Evolutionary conservation across 192 early-diverging fungal genomes (phyloP), one percentile per base, ranked within the genome.

Genomic region (Coemansia sp.): DNA sequence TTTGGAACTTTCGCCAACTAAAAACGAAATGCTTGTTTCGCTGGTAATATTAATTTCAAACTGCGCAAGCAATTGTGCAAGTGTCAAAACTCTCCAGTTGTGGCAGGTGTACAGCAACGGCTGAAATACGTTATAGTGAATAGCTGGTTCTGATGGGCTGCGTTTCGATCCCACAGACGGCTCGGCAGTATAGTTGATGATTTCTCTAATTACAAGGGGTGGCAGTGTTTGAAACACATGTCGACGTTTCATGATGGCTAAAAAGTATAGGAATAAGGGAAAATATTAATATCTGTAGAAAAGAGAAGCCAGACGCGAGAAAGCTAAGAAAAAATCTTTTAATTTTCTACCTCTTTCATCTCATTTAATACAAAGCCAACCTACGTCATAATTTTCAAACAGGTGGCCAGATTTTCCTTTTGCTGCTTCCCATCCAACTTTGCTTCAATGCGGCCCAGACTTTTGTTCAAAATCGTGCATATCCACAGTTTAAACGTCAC

Each of bases 401-500:
- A 35, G 32, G 32, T 35, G 32, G 32, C 0, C 32, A 35, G 32
- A 0, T 8, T 35, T 35, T 8, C 32, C 32, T 6, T 35, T 35
- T 35, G 32, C 32, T 35, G 32, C 32, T 35, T 35, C 32, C 32
- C 27, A 27, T 27, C 27, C 32, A 35, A 8, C 32, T 35, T 35
- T 32, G 6, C 29, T 32, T 32, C 29, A 32, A 32, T 8, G 29
- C 6, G 29, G 6, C 29, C 29, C 29, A 32, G 6, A 5, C 29
- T 32, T 32, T 32, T 32, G 29, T 32, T 32, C 29, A 32, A 32
- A 32, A 32, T 32, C 29, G 29, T 4, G 6, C 29, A 32, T 15
- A 15, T 17, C 19, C n/a, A 0, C 47, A 49, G 19, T 4, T 49
- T 49, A 64, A 2, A 29, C 2, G 2, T 72, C 72, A 11, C 72